These are phyloP conservation scores for Linnemannia schmuckeri DNA, from an alignment of 192 early-diverging fungal species.

Conservation along the genomic window DNA sequence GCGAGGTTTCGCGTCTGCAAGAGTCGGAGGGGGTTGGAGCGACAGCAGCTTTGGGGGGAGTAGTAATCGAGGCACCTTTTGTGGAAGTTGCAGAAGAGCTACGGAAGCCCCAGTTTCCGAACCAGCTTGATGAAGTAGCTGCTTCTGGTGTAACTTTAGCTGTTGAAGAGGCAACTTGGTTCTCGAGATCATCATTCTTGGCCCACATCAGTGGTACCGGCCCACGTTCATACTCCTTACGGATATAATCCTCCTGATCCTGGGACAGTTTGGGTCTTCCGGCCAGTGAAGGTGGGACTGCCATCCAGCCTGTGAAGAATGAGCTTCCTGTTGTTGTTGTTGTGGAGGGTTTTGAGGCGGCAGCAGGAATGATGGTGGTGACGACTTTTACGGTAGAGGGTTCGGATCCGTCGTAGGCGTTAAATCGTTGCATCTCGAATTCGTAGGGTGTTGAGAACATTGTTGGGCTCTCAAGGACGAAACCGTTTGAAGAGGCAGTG, in stretches of 20 bases:
- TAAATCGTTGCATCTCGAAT: constrained; percentile 29
- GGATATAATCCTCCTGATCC: constrained; percentile 7
- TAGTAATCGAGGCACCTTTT: neutral
- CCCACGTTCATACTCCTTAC: constrained; percentile 18
- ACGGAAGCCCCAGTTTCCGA: neutral
- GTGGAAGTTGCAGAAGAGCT: neutral
- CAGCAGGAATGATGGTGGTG: neutral
- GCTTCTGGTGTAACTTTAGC: neutral
- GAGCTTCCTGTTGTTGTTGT: neutral
- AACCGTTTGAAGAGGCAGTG: neutral
- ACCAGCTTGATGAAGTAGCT: neutral
- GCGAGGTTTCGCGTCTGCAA: neutral
- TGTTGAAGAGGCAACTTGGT: neutral
- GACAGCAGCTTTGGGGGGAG: neutral
- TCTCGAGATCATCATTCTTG: constrained; percentile 26
- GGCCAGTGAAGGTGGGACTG: constrained; percentile 33
- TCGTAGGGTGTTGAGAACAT: neutral
- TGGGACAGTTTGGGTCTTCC: constrained; percentile 12
- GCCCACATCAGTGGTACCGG: constrained; percentile 28
- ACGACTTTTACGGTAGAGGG: neutral
- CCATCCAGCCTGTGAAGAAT: constrained; percentile 30
- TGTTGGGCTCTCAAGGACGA: constrained; percentile 21
- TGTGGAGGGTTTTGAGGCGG: constrained; percentile 1
- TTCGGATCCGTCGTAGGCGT: constrained; percentile 1
- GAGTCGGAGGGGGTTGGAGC: neutral